A percentile compares a stretch with the other conserved stretches of the same genome.
Conservation (phyloP, 225 moss, liverwort and hornwort species). For the Thuidium tamariscinum region DNA sequence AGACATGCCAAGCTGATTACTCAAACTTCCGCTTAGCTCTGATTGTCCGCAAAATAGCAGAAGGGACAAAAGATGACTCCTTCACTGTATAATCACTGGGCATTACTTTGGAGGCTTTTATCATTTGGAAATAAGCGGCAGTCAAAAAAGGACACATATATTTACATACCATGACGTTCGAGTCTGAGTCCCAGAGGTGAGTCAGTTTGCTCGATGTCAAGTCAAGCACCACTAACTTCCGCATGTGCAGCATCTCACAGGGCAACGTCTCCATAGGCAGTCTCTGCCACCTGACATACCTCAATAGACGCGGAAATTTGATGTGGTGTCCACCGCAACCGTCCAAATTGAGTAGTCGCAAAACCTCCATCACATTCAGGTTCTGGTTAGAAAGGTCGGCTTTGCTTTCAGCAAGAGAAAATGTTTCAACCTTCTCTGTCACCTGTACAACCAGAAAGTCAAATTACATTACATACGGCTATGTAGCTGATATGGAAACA, state of each 20-base stretch:
- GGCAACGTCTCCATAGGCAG: neutral
- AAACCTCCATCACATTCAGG: neutral
- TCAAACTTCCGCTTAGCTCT: neutral
- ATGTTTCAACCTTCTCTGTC: neutral
- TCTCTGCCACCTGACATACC: neutral
- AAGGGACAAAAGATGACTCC: neutral
- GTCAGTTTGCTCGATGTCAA: neutral
- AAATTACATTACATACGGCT: neutral
- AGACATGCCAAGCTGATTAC: neutral
- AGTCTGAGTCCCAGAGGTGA: neutral
- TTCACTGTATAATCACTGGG: too few relatives aligned
- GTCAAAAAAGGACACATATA: neutral
- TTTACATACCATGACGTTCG: neutral
- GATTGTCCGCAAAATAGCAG: neutral
- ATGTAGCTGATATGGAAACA: neutral
- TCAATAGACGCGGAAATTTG: neutral
- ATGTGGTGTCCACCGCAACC: neutral
- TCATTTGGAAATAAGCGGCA: neutral
- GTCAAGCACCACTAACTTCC: neutral
- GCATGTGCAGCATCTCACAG: neutral
- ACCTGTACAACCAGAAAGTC: neutral
- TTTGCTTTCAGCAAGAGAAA: neutral
- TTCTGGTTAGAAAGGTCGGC: neutral
- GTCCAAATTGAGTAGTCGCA: conserved; percentile 2
- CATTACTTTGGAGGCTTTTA: neutral